Conservation (phyloP, 768 basidiomycete species). For the Cantharellus anzutake region DNA sequence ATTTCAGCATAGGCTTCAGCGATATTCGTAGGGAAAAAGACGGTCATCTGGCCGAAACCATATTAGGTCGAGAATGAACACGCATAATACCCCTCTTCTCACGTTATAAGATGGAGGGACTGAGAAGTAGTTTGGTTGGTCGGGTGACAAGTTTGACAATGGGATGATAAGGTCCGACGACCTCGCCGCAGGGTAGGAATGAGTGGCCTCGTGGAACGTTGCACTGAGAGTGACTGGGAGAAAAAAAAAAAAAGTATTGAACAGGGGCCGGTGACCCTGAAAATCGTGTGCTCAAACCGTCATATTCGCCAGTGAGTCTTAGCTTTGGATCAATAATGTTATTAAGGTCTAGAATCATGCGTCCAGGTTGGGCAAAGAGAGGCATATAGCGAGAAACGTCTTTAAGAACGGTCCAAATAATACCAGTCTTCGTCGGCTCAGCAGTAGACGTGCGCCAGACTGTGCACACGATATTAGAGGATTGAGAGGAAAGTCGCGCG, state of each 20-base stretch:
- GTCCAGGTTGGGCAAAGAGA: slow-evolving; percentile 46
- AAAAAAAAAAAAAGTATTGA: neutral
- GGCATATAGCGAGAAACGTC: slow-evolving; percentile 57
- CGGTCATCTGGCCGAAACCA: slow-evolving; percentile 28
- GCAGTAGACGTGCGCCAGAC: slow-evolving; percentile 72
- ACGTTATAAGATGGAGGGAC: slow-evolving; percentile 61
- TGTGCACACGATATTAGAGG: slow-evolving; percentile 13
- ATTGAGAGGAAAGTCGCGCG: neutral
- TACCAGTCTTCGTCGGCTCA: slow-evolving; percentile 48
- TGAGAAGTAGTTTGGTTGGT: slow-evolving; percentile 51
- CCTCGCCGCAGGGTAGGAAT: slow-evolving; percentile 33
- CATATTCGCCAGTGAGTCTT: slow-evolving; percentile 46
- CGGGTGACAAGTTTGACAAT: slow-evolving; percentile 41
- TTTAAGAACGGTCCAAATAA: slow-evolving; percentile 62
- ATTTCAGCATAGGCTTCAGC: slow-evolving; percentile 51
- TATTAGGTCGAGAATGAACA: neutral
- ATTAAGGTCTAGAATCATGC: slow-evolving; percentile 55
- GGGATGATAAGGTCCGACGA: slow-evolving; percentile 50
- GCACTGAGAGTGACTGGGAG: slow-evolving; percentile 41
- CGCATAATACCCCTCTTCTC: neutral
- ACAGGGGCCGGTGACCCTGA: neutral
- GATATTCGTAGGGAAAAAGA: slow-evolving; percentile 51
- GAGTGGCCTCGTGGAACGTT: slow-evolving; percentile 49
- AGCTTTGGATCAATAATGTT: slow-evolving; percentile 32
- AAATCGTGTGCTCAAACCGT: slow-evolving; percentile 25